Conservation (phyloP, 306 rosid genomes). For the Glycyrrhiza uralensis region DNA sequence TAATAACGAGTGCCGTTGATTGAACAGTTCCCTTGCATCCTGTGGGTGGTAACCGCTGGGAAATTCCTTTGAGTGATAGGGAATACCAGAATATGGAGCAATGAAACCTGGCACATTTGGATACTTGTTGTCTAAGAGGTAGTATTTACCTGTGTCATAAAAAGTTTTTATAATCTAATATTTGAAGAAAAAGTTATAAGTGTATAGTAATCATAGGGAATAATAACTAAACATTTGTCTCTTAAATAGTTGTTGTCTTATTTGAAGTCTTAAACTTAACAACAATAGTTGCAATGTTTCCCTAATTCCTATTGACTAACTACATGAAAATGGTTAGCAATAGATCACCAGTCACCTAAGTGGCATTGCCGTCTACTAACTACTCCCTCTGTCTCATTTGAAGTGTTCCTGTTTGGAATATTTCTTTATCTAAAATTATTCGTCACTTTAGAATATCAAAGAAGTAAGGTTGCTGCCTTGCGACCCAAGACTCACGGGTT, state of each 20-base stretch:
- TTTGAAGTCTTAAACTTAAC: constrained; percentile 16
- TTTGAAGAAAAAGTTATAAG: constrained; percentile 7
- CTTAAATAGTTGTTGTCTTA: too few species aligned
- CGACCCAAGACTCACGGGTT: too few species aligned
- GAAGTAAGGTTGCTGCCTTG: too few species aligned
- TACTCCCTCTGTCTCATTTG: too few species aligned
- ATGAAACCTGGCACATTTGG: constrained; percentile 76
- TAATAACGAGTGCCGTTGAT: constrained; percentile 71
- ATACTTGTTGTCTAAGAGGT: constrained; percentile 73
- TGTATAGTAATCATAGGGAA: background rate
- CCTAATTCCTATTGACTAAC: background rate
- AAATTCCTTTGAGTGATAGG: constrained; percentile 49
- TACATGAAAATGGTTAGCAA: background rate
- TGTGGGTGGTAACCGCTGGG: constrained; percentile 65
- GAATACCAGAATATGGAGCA: constrained; percentile 65
- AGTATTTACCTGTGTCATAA: constrained; percentile 70
- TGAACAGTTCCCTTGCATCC: constrained; percentile 69
- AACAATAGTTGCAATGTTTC: background rate
- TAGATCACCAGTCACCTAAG: background rate
- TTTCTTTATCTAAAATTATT: too few species aligned
- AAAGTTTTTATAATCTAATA: constrained; percentile 23
- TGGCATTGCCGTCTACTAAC: background rate
- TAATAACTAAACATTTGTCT: background rate
- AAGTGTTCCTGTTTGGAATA: too few species aligned
- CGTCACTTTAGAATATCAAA: too few species aligned